Evolutionary conservation across 2,329 filamentous ascomycete genomes (phyloP).

Genomic region (Cladosporium sp.): DNA sequence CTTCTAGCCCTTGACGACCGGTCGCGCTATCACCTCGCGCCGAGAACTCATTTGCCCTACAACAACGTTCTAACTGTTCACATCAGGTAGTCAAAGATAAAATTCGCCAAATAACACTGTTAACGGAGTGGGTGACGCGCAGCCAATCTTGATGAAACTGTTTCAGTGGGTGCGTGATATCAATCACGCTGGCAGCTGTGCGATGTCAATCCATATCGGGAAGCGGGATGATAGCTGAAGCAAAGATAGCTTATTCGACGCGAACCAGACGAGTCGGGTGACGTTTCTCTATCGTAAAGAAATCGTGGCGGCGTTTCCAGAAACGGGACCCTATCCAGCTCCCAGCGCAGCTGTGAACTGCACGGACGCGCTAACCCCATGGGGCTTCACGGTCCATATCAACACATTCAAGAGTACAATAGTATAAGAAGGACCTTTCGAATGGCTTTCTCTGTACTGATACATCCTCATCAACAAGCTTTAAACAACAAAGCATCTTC

Average conservation of each 20-base stretch:
- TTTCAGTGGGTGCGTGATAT: constrained; percentile 8
- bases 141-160: neutral
- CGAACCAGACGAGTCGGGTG: neutral
- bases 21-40: too few species aligned
- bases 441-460: constrained; percentile 6
- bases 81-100: too few species aligned
- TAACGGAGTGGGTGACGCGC: neutral
- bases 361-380: constrained; percentile 13
- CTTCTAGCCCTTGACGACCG: too few species aligned
- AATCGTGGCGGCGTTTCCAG: constrained; percentile 9
- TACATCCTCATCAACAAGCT: constrained; percentile 3
- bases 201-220: constrained; percentile 9
- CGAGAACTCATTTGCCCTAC: too few species aligned
- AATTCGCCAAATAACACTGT: neutral
- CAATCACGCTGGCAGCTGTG: constrained; percentile 1
- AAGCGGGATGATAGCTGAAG: constrained; percentile 5
- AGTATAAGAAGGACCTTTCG: constrained; percentile 1
- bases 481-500: neutral
- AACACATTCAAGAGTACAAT: constrained; percentile 7
- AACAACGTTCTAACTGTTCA: too few species aligned
- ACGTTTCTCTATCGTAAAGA: constrained; percentile 12
- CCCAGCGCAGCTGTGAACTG: neutral
- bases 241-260: neutral
- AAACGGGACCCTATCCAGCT: constrained; percentile 11
- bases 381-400: constrained; percentile 11